Conservation (phyloP, 2,329 filamentous ascomycete genomes). For the Neophaeococcomyces aloes region DNA sequence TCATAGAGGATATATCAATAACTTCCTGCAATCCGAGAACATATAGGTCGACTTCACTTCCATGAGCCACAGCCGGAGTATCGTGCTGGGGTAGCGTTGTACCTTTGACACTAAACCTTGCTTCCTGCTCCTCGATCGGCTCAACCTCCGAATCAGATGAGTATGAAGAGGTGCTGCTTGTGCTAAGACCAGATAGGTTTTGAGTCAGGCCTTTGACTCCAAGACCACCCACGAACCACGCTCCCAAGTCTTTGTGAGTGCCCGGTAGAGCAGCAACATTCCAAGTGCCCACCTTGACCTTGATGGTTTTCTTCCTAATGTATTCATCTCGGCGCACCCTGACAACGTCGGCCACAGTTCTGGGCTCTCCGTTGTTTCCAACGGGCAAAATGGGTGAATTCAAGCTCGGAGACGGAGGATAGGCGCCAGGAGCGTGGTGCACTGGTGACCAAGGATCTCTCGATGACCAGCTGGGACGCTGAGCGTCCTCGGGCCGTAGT, state of each 20-base stretch:
- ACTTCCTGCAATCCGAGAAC: constrained; percentile 87
- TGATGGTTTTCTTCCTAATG: constrained; percentile 60
- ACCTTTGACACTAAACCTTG: constrained; percentile 32
- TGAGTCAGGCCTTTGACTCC: constrained; percentile 62
- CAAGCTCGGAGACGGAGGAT: constrained; percentile 26
- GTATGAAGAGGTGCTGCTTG: constrained; percentile 15
- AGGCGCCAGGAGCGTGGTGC: constrained; percentile 41
- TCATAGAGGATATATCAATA: constrained; percentile 69
- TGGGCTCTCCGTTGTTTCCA: constrained; percentile 22
- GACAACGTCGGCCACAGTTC: constrained; percentile 48
- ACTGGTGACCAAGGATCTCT: constrained; percentile 16
- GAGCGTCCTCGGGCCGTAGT: not conserved
- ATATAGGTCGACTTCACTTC: constrained; percentile 73
- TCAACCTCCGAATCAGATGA: constrained; percentile 27
- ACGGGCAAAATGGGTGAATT: constrained; percentile 1
- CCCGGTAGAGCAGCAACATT: constrained; percentile 80
- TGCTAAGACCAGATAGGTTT: constrained; percentile 45
- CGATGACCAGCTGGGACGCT: constrained; percentile 12
- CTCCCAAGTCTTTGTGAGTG: constrained; percentile 75
- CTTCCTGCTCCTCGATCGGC: constrained; percentile 39
- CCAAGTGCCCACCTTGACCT: constrained; percentile 88
- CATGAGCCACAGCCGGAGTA: constrained; percentile 40
- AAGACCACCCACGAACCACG: constrained; percentile 76
- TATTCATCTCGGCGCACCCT: constrained; percentile 70
- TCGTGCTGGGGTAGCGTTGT: constrained; percentile 38